Evolutionary conservation across 1,284 basidiomycete species (phyloP), one percentile per base, ranked within the genome.

Genomic region (Microbotryum saponariae): DNA sequence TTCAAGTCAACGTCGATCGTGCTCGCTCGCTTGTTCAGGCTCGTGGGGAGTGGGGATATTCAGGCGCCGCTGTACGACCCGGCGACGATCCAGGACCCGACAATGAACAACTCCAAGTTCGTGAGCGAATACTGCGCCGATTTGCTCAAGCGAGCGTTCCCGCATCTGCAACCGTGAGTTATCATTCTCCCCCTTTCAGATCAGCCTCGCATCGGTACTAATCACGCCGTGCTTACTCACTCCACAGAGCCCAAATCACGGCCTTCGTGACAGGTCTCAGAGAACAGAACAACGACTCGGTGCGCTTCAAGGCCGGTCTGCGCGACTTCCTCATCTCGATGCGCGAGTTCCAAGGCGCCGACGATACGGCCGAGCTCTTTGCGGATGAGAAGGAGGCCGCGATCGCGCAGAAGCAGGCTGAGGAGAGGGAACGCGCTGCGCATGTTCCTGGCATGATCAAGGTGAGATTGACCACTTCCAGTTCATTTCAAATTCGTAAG

Each of bases 391-490:
- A 92, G 78, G 94, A 98, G 76, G 84, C 85, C 6, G 93, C 96
- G 76, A 80, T 81, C 60, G 78, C 84, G 70, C 74, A 76, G 66
- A 82, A 83, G 76, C 81, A 84, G 1, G 84, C 86, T 65, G 86
- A 85, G 64, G 92, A 97, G 77, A 85, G 87, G 59, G 84, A 91
- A 78, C 82, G 85, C 42, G 93, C 93, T 21, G 88, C 90, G 81
- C 84, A 89, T 69, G 91, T 98, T 66, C 96, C 94, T n/a, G 96
- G 96, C 59, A 91, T 98, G 89, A 82, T 97, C 75, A 97, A 42
- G 37, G 37, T 42, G 16, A 12, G 14, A 16, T 18, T 42, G 5
- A 18, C 37, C 16, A 12, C 16, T 42, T 14, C 16, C 14, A 42
- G 16, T 2, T 18, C 37, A 10, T 10, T 42, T 3, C 14, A 42